Conservation (phyloP, 305 asterid genomes). For the Fraxinus nigra region DNA sequence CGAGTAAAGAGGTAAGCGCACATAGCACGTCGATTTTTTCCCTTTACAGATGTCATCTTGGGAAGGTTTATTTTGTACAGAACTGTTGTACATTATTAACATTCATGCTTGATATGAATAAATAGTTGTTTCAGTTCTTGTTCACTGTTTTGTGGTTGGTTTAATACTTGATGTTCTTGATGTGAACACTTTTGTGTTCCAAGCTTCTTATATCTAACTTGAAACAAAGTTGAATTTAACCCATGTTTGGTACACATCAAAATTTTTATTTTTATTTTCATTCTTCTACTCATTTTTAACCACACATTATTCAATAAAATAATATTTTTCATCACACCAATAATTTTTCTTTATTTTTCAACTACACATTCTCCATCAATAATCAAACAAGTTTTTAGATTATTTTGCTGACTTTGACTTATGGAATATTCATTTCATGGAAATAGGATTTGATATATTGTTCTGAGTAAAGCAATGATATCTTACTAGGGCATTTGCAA, state of each 20-base stretch:
- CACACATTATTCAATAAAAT: too few species aligned
- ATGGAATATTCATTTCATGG: background rate
- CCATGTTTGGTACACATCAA: too few species aligned
- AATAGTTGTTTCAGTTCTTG: background rate
- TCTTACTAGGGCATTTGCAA: background rate
- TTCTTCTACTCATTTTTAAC: too few species aligned
- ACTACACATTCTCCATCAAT: too few species aligned
- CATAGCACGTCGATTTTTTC: conserved; percentile 9
- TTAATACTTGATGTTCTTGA: background rate
- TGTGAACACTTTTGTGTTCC: background rate
- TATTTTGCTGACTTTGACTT: background rate
- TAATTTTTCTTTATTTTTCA: too few species aligned
- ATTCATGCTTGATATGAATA: conserved; percentile 26
- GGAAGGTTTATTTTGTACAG: conserved; percentile 18
- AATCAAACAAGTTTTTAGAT: background rate
- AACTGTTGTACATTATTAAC: conserved; percentile 13
- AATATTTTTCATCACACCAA: too few species aligned
- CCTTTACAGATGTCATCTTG: conserved; percentile 13
- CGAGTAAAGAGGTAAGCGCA: background rate
- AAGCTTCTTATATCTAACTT: background rate
- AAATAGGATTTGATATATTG: background rate
- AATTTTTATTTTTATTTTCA: too few species aligned
- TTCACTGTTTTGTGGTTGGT: background rate
- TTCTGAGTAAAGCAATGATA: background rate
- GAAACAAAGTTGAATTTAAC: background rate